phyloP scores from a whole-genome alignment of 371 early-diverging fungal species.

The Mortierella sp. region DNA sequence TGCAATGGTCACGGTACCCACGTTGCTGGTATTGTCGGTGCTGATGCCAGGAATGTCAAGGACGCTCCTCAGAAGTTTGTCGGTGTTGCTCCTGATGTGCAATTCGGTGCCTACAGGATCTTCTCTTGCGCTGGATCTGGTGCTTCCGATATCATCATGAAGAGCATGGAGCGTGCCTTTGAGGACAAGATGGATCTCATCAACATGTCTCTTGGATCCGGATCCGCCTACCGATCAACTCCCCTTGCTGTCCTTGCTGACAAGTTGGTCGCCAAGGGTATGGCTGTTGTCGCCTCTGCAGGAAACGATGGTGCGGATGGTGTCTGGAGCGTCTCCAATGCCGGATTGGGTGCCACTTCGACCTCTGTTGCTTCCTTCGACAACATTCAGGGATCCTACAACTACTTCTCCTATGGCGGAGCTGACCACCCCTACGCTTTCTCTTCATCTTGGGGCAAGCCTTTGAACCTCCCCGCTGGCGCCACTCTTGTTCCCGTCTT shows the following conservation, averaged over 20 bases:
- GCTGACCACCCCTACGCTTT: conserved; percentile 17
- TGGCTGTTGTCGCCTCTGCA: conserved; percentile 66
- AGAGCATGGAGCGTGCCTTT: conserved; percentile 64
- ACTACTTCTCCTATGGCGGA: conserved; percentile 22
- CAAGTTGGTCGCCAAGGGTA: conserved; percentile 52
- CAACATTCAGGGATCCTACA: conserved; percentile 22
- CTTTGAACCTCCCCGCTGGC: conserved; percentile 64
- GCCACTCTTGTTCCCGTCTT: conserved; percentile 48
- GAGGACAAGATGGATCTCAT: conserved; percentile 65
- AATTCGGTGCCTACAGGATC: conserved; percentile 68
- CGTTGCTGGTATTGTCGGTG: conserved; percentile 64
- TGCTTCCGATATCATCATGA: conserved; percentile 62
- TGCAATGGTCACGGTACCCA: conserved; percentile 64
- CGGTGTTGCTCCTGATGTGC: conserved; percentile 74
- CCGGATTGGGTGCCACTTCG: conserved; percentile 24
- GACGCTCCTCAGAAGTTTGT: conserved; percentile 51
- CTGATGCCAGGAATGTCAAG: conserved; percentile 51
- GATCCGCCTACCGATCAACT: conserved; percentile 56
- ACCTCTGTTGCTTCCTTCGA: conserved; percentile 35
- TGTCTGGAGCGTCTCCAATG: conserved; percentile 32
- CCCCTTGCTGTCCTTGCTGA: conserved; percentile 58
- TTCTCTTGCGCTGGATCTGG: conserved; percentile 71
- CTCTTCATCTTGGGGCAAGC: conserved; percentile 52
- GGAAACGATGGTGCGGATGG: conserved; percentile 78
- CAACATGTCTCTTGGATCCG: conserved; percentile 71